Conservation (phyloP, 148 eudicot species). For the Oxyria digyna region DNA sequence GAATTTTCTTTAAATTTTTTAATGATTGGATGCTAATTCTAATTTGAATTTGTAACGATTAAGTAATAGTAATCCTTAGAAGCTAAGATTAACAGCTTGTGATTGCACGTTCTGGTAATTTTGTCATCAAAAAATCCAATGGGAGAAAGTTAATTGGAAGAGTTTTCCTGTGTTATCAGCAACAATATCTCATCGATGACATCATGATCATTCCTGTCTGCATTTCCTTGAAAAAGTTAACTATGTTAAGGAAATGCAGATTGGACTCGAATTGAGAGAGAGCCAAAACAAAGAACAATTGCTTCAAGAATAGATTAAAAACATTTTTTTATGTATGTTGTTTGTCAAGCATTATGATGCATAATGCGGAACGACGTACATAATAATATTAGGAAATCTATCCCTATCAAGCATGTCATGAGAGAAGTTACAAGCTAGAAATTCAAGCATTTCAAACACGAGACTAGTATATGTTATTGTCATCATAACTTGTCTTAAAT, state of each 20-base stretch:
- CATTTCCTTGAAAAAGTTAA: not conserved
- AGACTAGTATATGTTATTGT: not conserved
- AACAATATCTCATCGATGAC: not conserved
- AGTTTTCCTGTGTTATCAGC: not conserved
- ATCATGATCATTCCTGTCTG: not conserved
- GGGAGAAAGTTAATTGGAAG: not conserved
- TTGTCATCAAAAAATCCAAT: not conserved
- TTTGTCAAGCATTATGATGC: not conserved
- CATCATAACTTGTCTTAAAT: not conserved
- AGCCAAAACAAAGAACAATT: not conserved
- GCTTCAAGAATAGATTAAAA: not conserved
- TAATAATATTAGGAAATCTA: not conserved
- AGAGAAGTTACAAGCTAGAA: not conserved
- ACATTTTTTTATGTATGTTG: no score
- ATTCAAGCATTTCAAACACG: not conserved
- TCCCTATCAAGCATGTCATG: not conserved
- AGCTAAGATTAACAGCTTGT: constrained; percentile 1
- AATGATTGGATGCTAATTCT: not conserved
- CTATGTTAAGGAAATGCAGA: no score
- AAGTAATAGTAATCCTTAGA: not conserved
- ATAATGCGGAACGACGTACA: not conserved
- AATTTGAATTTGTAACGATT: not conserved
- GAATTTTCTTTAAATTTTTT: not conserved
- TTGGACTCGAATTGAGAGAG: not conserved
- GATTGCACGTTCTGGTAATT: not conserved